Conservation (phyloP, 768 basidiomycete species). For the Lactarius quietus region DNA sequence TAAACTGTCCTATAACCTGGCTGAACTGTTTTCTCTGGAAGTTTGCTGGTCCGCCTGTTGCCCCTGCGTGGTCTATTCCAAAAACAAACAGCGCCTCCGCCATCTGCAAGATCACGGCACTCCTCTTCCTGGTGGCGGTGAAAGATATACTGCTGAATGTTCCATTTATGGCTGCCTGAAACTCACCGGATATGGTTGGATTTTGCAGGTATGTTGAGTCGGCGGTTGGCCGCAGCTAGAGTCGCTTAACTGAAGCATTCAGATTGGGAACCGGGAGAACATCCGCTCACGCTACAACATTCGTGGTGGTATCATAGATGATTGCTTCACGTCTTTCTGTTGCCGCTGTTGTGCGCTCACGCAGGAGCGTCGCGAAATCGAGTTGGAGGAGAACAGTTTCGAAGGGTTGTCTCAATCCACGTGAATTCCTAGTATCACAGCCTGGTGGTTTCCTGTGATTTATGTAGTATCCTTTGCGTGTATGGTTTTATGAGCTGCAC, state of each 20-base stretch:
- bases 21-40: constrained; percentile 24
- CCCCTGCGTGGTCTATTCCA: constrained; percentile 42
- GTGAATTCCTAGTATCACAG: neutral
- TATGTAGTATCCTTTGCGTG: neutral
- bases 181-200: constrained; percentile 33
- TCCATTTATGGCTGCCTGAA: constrained; percentile 34
- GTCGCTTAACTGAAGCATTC: neutral
- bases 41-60: constrained; percentile 38
- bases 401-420: neutral
- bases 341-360: constrained; percentile 47
- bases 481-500: neutral
- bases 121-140: constrained; percentile 35
- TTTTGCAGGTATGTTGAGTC: constrained; percentile 39
- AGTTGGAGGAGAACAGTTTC: constrained; percentile 35
- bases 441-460: no score
- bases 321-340: constrained; percentile 35
- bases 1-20: constrained; percentile 3
- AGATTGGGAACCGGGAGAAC: constrained; percentile 36
- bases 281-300: constrained; percentile 46
- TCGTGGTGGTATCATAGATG: constrained; percentile 39
- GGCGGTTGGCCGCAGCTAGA: neutral
- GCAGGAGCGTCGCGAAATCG: constrained; percentile 47
- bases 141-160: neutral
- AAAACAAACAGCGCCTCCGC: constrained; percentile 41
- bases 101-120: constrained; percentile 36